Evolutionary conservation across 2,329 filamentous ascomycete genomes (phyloP).

Genomic region (Chaetoscypha palmicola): DNA sequence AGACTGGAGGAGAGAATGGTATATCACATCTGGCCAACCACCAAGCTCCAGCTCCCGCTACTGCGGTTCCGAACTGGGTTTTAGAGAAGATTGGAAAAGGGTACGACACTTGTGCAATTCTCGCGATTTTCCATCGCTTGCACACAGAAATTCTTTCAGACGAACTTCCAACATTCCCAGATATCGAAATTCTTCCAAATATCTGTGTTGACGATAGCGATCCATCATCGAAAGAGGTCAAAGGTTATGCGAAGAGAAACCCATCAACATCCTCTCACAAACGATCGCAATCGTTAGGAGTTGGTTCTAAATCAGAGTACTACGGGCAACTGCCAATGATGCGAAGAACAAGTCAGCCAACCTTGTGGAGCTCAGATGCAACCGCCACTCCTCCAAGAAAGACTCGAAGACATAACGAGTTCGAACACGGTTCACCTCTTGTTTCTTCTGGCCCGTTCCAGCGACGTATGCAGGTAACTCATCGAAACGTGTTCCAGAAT

Average conservation of each 20-base stretch:
- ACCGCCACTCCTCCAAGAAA: constrained; percentile 20
- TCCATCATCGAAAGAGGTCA: constrained; percentile 24
- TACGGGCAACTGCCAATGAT: constrained; percentile 4
- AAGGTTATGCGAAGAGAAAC: constrained; percentile 24
- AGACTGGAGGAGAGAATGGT: constrained; percentile 19
- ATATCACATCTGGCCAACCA: background rate
- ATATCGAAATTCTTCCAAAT: constrained; percentile 36
- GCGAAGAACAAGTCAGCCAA: constrained; percentile 19
- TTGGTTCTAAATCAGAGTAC: constrained; percentile 13
- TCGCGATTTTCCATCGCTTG: constrained; percentile 33
- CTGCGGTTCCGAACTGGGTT: constrained; percentile 31
- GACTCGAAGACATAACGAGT: constrained; percentile 15
- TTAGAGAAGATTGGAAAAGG: constrained; percentile 27
- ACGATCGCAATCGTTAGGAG: constrained; percentile 29
- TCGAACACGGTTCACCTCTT: constrained; percentile 1
- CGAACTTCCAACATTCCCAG: constrained; percentile 32
- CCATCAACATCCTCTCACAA: constrained; percentile 20
- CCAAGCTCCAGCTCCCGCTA: constrained; percentile 19
- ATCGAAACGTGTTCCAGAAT: constrained; percentile 19
- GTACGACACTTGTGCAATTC: constrained; percentile 31
- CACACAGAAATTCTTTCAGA: constrained; percentile 32
- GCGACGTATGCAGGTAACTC: constrained; percentile 13
- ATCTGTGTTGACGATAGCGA: constrained; percentile 25
- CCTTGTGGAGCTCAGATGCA: constrained; percentile 9
- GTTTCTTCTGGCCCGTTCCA: background rate